Evolutionary conservation across 192 early-diverging fungal genomes (phyloP), one percentile per base, ranked within the genome.

Genomic region (Glomus cerebriforme): DNA sequence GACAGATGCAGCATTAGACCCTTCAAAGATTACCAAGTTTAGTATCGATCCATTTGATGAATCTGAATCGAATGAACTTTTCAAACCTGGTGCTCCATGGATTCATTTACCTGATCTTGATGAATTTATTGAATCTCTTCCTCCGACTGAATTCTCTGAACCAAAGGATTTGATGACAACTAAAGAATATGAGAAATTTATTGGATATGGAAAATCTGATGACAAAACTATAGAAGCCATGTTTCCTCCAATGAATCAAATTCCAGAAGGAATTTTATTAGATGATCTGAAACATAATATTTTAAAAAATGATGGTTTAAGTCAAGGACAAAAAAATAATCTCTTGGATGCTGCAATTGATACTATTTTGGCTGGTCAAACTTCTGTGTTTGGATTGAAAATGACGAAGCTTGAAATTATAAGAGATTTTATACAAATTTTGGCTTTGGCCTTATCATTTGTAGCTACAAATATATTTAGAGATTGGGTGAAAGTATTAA

Each of bases 381-480:
- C 77, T 1, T 77, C 80, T 4, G 65, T 64, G 47, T 37, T 80
- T 62, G 84, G 84, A n/a, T 80, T 80, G 31, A 81, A 72, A 0
- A 79, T 77, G 47, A 83, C 83, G 76, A 62, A 78, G 75, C 35
- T 83, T 24, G 84, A 85, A 75, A 83, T 85, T 45, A 77, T 85
- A 29, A 76, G 82, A 27, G 84, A 85, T 47, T 83, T 85, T 67
- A 59, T 85, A 45, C 84, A 85, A 77, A 80, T 85, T 37, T 79
- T 85, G 12, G 80, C 69, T 1, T 77, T 85, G 2, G 80, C 78
- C 22, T 74, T 85, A 0, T 77, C 80, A 7, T 74, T 60, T 74
- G 35, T n/a, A 29, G 79, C 79, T n/a, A 75, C 76, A 49, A 79
- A 75, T 1, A 64, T 82, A 15, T 78, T 82, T 6, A 79, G 81